phyloP scores from a whole-genome alignment of 306 rosid genomes.

The Clitoria ternatea region DNA sequence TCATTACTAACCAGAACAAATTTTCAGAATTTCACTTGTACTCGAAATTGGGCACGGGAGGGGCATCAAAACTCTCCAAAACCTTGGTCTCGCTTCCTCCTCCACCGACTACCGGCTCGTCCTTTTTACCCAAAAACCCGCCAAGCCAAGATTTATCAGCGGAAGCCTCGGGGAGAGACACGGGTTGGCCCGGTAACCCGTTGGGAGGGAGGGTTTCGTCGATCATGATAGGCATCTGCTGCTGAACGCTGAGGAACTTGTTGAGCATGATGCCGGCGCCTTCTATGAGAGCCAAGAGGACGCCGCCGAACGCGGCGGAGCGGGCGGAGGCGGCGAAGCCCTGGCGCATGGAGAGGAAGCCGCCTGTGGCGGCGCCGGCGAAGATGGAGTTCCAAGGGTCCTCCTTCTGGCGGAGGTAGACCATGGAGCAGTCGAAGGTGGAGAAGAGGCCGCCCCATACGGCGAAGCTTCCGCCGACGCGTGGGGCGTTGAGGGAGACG shows the following conservation, averaged over 20 bases:
- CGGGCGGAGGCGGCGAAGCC: constrained; percentile 59
- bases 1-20: constrained; percentile 1
- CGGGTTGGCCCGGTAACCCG: constrained; percentile 34
- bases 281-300: constrained; percentile 68
- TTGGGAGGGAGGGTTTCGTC: constrained; percentile 53
- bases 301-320: constrained; percentile 62
- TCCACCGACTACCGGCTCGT: constrained; percentile 29
- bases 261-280: constrained; percentile 92
- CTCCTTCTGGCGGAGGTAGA: constrained; percentile 81
- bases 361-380: constrained; percentile 86
- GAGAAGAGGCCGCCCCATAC: constrained; percentile 95
- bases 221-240: constrained; percentile 48
- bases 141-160: constrained; percentile 36
- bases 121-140: constrained; percentile 49
- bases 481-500: constrained; percentile 79
- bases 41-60: constrained; percentile 80
- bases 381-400: constrained; percentile 93
- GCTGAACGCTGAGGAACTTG: constrained; percentile 58
- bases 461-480: constrained; percentile 82
- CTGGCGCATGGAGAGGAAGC: constrained; percentile 80
- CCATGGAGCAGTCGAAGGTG: constrained; percentile 79
- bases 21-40: constrained; percentile 71
- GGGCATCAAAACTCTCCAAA: constrained; percentile 95
- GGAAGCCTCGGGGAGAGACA: constrained; percentile 13
- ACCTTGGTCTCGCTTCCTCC: constrained; percentile 81